phyloP scores from a whole-genome alignment of 2,329 filamentous ascomycete genomes.

The Penicillium crustosum region DNA sequence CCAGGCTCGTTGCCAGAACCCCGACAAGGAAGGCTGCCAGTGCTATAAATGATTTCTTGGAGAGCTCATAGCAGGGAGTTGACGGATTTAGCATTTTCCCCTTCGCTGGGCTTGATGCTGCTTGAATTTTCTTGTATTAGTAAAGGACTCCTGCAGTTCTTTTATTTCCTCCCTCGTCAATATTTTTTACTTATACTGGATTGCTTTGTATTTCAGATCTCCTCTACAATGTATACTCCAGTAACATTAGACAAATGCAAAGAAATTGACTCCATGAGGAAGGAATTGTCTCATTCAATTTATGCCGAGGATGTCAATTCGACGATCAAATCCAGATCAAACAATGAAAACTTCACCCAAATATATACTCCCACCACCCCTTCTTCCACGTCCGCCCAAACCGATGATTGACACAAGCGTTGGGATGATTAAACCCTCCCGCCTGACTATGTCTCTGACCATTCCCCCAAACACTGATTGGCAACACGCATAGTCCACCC shows the following conservation, averaged over 20 bases:
- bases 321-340: neutral
- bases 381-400: slow-evolving; percentile 38
- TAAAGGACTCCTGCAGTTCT: neutral
- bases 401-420: slow-evolving; percentile 37
- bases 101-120: neutral
- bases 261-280: too few relatives aligned
- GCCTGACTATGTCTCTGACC: slow-evolving; percentile 37
- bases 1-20: slow-evolving; percentile 6
- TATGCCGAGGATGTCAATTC: neutral
- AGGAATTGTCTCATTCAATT: neutral
- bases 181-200: neutral
- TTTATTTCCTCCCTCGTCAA: neutral
- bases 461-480: slow-evolving; percentile 62
- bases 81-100: neutral
- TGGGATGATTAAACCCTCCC: slow-evolving; percentile 23
- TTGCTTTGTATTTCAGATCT: neutral
- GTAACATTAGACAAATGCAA: too few relatives aligned
- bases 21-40: slow-evolving; percentile 1
- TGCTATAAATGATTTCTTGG: neutral
- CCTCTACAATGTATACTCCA: too few relatives aligned
- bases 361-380: slow-evolving; percentile 30
- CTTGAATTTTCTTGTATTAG: neutral
- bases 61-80: too few relatives aligned
- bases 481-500: slow-evolving; percentile 84
- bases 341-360: slow-evolving; percentile 18